These are phyloP conservation scores for Alnus rubra DNA, from an alignment of 306 rosid genomes.

Conservation along the genomic window DNA sequence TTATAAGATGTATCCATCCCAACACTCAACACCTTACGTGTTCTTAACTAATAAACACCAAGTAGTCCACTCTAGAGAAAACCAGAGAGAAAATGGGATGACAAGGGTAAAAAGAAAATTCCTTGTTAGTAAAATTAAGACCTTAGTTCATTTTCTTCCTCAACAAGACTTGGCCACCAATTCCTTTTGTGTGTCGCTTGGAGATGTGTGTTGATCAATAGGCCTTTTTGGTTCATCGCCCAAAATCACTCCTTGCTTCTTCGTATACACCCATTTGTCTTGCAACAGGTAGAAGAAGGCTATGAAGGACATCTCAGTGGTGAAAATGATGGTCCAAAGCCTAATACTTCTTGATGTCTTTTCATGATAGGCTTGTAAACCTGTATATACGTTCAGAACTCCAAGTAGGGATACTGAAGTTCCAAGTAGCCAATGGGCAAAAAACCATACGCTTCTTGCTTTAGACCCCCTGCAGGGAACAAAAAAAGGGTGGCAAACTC, in stretches of 20 bases:
- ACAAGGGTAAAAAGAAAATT: neutral
- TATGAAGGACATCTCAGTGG: conserved; percentile 54
- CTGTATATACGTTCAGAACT: conserved; percentile 64
- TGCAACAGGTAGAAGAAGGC: conserved; percentile 80
- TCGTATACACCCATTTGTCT: conserved; percentile 78
- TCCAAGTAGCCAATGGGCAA: conserved; percentile 77
- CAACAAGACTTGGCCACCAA: conserved; percentile 47
- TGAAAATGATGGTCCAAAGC: conserved; percentile 69
- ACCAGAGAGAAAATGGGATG: neutral
- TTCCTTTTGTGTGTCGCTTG: conserved; percentile 44
- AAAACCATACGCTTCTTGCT: conserved; percentile 75
- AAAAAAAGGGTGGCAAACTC: neutral
- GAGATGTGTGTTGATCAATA: conserved; percentile 26
- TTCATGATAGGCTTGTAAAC: conserved; percentile 68
- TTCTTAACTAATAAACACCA: neutral
- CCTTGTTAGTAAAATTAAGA: conserved; percentile 13
- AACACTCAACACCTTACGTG: neutral
- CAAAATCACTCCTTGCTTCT: conserved; percentile 58
- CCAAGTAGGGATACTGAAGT: conserved; percentile 63
- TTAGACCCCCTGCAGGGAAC: conserved; percentile 57
- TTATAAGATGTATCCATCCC: conserved; percentile 10
- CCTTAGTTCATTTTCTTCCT: conserved; percentile 30
- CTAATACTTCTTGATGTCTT: conserved; percentile 64
- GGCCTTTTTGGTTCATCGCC: conserved; percentile 35
- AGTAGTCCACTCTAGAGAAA: conserved; percentile 6